Conservation (phyloP, 2,329 filamentous ascomycete genomes). For the Colletotrichum aenigma region DNA sequence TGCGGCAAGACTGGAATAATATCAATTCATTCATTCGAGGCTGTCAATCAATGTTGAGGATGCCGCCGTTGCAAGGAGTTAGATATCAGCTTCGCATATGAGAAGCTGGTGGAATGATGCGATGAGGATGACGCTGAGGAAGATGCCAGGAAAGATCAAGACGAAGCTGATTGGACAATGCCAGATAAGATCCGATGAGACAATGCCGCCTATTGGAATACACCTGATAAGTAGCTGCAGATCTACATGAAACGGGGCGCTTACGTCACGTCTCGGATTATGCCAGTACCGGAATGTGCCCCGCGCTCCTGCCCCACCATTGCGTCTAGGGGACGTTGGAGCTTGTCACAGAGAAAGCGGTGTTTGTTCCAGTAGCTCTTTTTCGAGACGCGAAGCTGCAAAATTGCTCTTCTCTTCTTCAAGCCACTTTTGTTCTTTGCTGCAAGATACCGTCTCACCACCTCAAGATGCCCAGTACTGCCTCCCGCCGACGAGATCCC, state of each 20-base stretch:
- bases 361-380: background rate
- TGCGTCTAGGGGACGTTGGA: background rate
- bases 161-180: background rate
- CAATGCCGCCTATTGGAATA: background rate
- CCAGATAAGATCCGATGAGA: background rate
- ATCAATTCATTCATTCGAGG: background rate
- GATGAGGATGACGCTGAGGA: background rate
- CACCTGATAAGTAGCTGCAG: background rate
- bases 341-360: conserved; percentile 8
- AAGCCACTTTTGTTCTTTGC: background rate
- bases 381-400: background rate
- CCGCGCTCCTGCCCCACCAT: conserved; percentile 13
- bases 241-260: background rate
- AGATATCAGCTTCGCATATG: background rate
- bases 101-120: background rate
- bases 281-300: conserved; percentile 5
- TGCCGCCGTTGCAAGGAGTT: background rate
- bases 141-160: too few species aligned
- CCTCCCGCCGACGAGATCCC: background rate
- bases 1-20: background rate
- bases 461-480: conserved; percentile 12
- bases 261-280: conserved; percentile 1
- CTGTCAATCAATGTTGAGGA: background rate
- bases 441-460: background rate
- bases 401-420: background rate